These are phyloP conservation scores for Teratosphaeria zuluensis DNA, from an alignment of 2,329 filamentous ascomycete genomes.

Conservation along the genomic window DNA sequence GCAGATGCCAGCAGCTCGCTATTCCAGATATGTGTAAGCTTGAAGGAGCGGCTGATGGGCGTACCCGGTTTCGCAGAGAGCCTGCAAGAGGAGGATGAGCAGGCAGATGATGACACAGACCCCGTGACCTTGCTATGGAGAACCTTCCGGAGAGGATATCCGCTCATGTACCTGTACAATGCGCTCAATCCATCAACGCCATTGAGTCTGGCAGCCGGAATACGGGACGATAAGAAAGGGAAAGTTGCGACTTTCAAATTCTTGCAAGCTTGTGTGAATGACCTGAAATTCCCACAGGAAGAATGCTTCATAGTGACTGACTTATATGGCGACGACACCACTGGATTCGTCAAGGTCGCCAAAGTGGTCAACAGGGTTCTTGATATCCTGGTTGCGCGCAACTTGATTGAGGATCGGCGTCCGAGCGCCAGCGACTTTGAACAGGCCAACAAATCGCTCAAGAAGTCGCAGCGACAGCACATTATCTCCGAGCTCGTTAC, in stretches of 20 bases:
- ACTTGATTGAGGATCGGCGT: slow-evolving; percentile 53
- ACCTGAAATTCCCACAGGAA: slow-evolving; percentile 66
- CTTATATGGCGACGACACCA: slow-evolving; percentile 87
- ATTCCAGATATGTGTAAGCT: slow-evolving; percentile 85
- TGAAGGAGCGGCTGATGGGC: slow-evolving; percentile 70
- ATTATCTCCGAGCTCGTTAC: slow-evolving; percentile 86
- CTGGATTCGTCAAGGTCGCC: slow-evolving; percentile 93
- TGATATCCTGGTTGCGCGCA: slow-evolving; percentile 70
- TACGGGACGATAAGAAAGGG: slow-evolving; percentile 63
- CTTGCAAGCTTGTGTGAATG: slow-evolving; percentile 75
- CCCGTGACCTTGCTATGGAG: slow-evolving; percentile 89
- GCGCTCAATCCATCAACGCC: slow-evolving; percentile 60
- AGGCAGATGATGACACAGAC: slow-evolving; percentile 58
- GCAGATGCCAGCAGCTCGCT: slow-evolving; percentile 85
- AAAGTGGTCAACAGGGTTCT: slow-evolving; percentile 88
- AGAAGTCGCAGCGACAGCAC: slow-evolving; percentile 69
- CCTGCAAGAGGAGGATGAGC: slow-evolving; percentile 61
- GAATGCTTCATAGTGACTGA: slow-evolving; percentile 91
- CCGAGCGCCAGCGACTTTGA: slow-evolving; percentile 48
- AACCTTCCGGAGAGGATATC: slow-evolving; percentile 72
- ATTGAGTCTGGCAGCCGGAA: slow-evolving; percentile 39
- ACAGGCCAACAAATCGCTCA: slow-evolving; percentile 32
- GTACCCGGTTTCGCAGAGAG: slow-evolving; percentile 76
- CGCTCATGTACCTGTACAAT: slow-evolving; percentile 84
- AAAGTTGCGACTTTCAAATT: slow-evolving; percentile 91